A percentile compares a stretch with the other conserved stretches of the same genome.
Evolutionary conservation across 23 red algal genomes (phyloP).

Genomic region (Chondrus crispus): DNA sequence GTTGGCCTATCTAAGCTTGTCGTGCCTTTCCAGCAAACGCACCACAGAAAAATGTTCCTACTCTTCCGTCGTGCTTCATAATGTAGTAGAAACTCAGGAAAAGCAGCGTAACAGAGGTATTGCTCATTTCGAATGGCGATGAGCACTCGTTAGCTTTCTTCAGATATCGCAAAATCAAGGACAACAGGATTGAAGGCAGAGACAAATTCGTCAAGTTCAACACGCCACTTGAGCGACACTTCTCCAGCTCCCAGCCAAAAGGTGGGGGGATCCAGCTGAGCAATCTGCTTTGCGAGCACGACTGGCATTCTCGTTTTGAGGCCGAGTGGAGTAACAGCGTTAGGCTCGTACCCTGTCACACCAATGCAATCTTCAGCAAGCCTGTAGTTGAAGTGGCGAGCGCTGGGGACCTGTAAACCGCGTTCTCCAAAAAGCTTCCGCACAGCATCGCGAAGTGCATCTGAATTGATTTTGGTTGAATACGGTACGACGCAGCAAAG

Average conservation of each 20-base stretch:
- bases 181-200: constrained; percentile 49
- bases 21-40: no score
- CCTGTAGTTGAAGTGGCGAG: constrained; percentile 40
- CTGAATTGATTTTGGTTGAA: constrained; percentile 57
- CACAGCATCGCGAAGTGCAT: constrained; percentile 42
- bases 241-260: constrained; percentile 87
- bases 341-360: constrained; percentile 83
- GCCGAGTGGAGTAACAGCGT: constrained; percentile 84
- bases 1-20: no score
- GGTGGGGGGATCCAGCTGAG: background rate
- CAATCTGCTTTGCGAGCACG: constrained; percentile 51
- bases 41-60: no score
- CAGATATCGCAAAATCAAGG: background rate
- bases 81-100: no score
- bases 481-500: constrained; percentile 80
- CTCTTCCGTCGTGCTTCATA: no score
- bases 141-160: no score
- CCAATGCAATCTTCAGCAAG: constrained; percentile 63
- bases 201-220: constrained; percentile 48
- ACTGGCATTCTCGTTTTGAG: constrained; percentile 68
- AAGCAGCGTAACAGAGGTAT: no score
- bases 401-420: background rate
- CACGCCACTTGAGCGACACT: constrained; percentile 75
- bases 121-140: no score
- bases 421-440: constrained; percentile 11